Base-by-base conservation (phyloP, 2,329 filamentous ascomycete genomes). In the Venturia carpophila region DNA sequence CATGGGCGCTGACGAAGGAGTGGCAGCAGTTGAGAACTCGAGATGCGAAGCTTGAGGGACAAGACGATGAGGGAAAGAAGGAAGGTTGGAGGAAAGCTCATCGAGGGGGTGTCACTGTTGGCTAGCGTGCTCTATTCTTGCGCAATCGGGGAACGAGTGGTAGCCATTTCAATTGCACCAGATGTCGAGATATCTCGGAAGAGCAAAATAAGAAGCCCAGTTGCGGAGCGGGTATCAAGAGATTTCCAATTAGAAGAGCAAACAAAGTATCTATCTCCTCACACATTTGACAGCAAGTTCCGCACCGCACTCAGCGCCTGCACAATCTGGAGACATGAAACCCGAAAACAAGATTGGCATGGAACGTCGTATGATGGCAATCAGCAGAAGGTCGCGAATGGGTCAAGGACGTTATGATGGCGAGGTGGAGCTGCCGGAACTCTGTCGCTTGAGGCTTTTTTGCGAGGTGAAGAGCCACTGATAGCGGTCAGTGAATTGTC, bases 401-500 rank as follows among this genome's bases (percentile, higher is more conserved):
- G 27, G 27, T 56, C 15, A 56, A 21, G 30, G 15, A 19, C 34
- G 5, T 56, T 37, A 37, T 19, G 30, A 56, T n/a, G n/a, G 30
- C n/a, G 52, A 19, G 9, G 15, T 56, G 15, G 52, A 56, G 52
- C 52, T 37, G 52, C 52, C 30, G 27, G 52, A 37, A 27, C 52
- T 37, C 30, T 56, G 52, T 37, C 30, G 52, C 30, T 56, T 56
- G 52, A 56, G 52, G 17, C 27, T 56, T 56, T 56, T 56, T 37
- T 56, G 52, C 11, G 52, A 56, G 13, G 52, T 56, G 19, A 56
- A 56, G 30, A 56, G 52, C 52, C 52, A 56, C 52, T 56, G 52
- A 34, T 37, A 6, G 19, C 15, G 2, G 15, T 56, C 9, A 56
- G 52, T 34, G 19, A 37, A 15, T 34, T 15, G 19, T 56, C 19